A percentile compares a stretch with the other conserved stretches of the same genome.
These are phyloP conservation scores for Penicillium expansum DNA, from an alignment of 2,329 filamentous ascomycete genomes.

Conservation along the genomic window DNA sequence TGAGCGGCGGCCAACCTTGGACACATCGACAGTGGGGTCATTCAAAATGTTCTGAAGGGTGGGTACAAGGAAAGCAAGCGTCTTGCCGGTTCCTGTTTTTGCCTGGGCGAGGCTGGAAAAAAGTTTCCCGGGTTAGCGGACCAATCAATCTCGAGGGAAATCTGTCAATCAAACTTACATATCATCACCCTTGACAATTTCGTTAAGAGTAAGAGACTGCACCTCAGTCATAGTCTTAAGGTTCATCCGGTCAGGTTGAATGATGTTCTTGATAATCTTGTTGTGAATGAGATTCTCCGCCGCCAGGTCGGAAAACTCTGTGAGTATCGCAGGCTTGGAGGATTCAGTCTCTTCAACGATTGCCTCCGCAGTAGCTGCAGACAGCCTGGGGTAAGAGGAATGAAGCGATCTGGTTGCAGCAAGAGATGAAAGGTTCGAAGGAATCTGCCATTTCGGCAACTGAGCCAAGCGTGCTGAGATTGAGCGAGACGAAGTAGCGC, in stretches of 20 bases:
- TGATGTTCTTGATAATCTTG: slow-evolving; percentile 67
- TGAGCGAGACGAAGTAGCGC: slow-evolving; percentile 33
- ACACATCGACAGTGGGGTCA: slow-evolving; percentile 57
- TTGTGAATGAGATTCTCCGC: slow-evolving; percentile 54
- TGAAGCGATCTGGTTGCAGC: slow-evolving; percentile 30
- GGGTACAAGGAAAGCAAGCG: slow-evolving; percentile 85
- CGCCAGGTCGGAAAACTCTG: slow-evolving; percentile 41
- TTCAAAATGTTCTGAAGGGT: slow-evolving; percentile 74
- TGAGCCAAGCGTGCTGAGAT: slow-evolving; percentile 28
- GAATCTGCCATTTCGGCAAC: slow-evolving; percentile 29
- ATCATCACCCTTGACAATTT: slow-evolving; percentile 75
- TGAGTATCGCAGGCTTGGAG: slow-evolving; percentile 25
- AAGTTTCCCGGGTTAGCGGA: slow-evolving; percentile 15
- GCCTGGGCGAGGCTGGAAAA: slow-evolving; percentile 75
- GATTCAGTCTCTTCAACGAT: slow-evolving; percentile 16
- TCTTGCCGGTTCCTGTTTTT: slow-evolving; percentile 96
- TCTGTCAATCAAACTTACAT: slow-evolving; percentile 59
- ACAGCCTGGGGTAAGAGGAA: slow-evolving; percentile 28
- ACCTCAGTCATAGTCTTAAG: slow-evolving; percentile 90
- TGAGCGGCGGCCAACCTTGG: slow-evolving; percentile 9
- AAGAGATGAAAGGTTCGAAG: slow-evolving; percentile 17
- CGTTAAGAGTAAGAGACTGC: slow-evolving; percentile 76
- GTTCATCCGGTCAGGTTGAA: slow-evolving; percentile 59
- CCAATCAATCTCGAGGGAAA: background rate
- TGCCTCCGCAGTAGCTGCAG: slow-evolving; percentile 27